These are phyloP conservation scores for Malbranchea zuffiana DNA, from an alignment of 2,329 filamentous ascomycete genomes.

Conservation along the genomic window DNA sequence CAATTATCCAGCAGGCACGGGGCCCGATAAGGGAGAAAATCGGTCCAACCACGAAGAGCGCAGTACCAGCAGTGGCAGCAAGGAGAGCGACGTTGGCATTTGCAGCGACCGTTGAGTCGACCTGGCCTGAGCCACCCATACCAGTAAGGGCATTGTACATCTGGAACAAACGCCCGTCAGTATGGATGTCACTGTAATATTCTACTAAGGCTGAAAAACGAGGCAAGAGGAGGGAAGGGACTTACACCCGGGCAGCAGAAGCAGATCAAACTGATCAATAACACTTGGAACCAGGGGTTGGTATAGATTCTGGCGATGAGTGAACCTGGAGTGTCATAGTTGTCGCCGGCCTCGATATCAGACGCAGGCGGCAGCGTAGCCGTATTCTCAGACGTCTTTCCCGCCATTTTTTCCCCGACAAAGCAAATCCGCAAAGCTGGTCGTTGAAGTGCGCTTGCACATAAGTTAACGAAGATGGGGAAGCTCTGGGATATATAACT, in stretches of 20 bases:
- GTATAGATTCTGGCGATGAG: constrained; percentile 31
- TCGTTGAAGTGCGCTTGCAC: too few species aligned
- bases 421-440: too few species aligned
- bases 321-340: too few species aligned
- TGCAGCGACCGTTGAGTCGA: constrained; percentile 36
- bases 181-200: not conserved
- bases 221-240: constrained; percentile 11
- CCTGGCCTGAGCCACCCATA: constrained; percentile 38
- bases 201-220: not conserved
- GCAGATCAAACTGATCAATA: constrained; percentile 41
- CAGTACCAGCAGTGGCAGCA: constrained; percentile 34
- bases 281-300: constrained; percentile 40
- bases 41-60: constrained; percentile 37
- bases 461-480: too few species aligned
- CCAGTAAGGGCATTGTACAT: constrained; percentile 41
- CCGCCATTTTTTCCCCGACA: too few species aligned
- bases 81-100: constrained; percentile 39
- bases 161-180: too few species aligned
- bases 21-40: constrained; percentile 37
- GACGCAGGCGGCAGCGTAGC: too few species aligned
- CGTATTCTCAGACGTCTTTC: too few species aligned
- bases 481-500: too few species aligned
- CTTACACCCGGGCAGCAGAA: constrained; percentile 40
- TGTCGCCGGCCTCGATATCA: too few species aligned
- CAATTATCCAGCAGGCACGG: constrained; percentile 34